A percentile compares a stretch with the other conserved stretches of the same genome.
Conservation (phyloP, 768 basidiomycete species). For the Phylloporus sp. region DNA sequence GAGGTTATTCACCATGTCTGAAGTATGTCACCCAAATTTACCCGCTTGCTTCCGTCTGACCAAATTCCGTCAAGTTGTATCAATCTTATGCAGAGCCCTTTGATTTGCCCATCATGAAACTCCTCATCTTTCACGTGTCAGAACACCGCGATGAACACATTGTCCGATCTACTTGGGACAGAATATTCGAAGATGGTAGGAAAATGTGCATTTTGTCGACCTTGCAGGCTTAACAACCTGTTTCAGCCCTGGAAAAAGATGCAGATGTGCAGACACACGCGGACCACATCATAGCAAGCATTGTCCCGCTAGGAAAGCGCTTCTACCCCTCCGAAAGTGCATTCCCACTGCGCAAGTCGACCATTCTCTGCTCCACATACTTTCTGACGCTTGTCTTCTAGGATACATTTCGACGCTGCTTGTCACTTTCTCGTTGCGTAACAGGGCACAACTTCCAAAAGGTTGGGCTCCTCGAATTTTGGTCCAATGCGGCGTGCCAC, state of each 20-base stretch:
- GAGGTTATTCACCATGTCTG: slow-evolving; percentile 72
- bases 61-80: slow-evolving; percentile 56
- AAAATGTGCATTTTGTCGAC: slow-evolving; percentile 3
- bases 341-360: slow-evolving; percentile 73
- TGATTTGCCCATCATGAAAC: slow-evolving; percentile 74
- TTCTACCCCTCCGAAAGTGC: slow-evolving; percentile 91
- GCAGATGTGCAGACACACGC: slow-evolving; percentile 51
- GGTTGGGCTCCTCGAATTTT: slow-evolving; percentile 85
- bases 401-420: slow-evolving; percentile 74
- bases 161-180: slow-evolving; percentile 83
- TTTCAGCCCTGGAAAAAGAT: slow-evolving; percentile 50
- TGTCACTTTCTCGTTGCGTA: slow-evolving; percentile 64
- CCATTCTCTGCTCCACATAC: background rate
- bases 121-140: slow-evolving; percentile 89
- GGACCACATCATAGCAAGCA: slow-evolving; percentile 57
- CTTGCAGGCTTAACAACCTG: slow-evolving; percentile 2
- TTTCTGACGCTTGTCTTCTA: slow-evolving; percentile 32
- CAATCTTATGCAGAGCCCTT: slow-evolving; percentile 85
- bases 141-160: slow-evolving; percentile 84
- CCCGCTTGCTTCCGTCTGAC: slow-evolving; percentile 10
- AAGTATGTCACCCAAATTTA: slow-evolving; percentile 46
- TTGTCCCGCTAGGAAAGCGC: slow-evolving; percentile 72
- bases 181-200: slow-evolving; percentile 76
- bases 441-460: slow-evolving; percentile 51
- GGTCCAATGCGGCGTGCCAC: slow-evolving; percentile 76